Conservation (phyloP, 352 stramenopile species). For the Blastocystis hominis region DNA sequence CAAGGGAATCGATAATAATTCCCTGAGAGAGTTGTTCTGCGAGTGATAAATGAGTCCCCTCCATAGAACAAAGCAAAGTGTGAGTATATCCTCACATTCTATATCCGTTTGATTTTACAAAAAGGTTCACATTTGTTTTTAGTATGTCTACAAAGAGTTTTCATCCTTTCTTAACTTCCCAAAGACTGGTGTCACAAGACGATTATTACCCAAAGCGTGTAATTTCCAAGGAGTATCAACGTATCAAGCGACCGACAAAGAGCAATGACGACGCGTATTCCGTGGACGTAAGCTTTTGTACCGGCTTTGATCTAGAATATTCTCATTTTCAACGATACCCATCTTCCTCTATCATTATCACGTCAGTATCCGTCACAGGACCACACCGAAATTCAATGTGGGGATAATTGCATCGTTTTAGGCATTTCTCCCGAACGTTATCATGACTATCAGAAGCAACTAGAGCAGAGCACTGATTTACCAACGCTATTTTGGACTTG, state of each 20-base stretch:
- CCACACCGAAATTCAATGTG: background rate
- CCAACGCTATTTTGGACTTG: background rate
- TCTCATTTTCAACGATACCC: background rate
- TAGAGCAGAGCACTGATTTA: background rate
- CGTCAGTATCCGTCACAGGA: background rate
- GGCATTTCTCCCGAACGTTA: background rate
- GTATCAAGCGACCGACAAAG: background rate
- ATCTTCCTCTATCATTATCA: background rate
- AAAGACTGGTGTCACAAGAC: background rate
- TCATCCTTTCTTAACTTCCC: background rate
- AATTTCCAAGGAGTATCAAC: no score
- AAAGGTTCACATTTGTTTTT: background rate
- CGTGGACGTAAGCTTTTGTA: background rate
- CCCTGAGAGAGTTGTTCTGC: constrained; percentile 17
- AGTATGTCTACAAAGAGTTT: background rate
- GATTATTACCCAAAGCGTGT: no score
- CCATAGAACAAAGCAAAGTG: background rate
- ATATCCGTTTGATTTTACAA: background rate
- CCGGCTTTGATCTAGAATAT: background rate
- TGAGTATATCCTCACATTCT: background rate
- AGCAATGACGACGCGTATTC: background rate
- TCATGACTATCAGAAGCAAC: background rate
- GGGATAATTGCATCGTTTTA: background rate
- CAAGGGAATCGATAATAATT: background rate
- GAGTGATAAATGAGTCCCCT: background rate